Conservation (phyloP, 2,329 filamentous ascomycete genomes). For the Hymenoscyphus fraxineus region DNA sequence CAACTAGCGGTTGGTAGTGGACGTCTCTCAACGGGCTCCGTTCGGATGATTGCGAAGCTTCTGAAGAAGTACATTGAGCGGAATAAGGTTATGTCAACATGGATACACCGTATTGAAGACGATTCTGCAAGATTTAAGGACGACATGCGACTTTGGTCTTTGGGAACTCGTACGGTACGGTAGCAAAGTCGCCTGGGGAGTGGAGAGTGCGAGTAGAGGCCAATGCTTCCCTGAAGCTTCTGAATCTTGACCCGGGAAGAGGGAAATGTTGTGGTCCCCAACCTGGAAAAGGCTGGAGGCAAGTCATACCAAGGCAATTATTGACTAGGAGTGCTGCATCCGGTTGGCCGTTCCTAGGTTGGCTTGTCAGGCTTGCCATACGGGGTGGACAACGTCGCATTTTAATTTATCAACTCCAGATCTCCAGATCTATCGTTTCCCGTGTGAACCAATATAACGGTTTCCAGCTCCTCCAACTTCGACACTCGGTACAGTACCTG, state of each 20-base stretch:
- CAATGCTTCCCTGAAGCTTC: slow-evolving; percentile 1
- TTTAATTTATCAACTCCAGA: slow-evolving; percentile 4
- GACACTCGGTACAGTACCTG: neutral
- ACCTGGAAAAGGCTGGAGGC: slow-evolving; percentile 1
- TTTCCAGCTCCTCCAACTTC: neutral
- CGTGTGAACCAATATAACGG: neutral
- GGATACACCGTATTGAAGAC: neutral
- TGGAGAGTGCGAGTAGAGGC: neutral
- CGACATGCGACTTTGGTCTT: neutral
- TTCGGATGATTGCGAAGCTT: neutral
- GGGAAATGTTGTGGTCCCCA: neutral
- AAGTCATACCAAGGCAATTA: slow-evolving; percentile 3
- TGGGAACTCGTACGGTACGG: no score
- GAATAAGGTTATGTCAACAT: neutral
- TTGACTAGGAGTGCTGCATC: neutral
- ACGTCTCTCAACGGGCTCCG: neutral
- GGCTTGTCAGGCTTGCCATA: neutral
- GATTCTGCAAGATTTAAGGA: neutral
- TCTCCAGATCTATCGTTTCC: slow-evolving; percentile 4
- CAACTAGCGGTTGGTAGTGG: neutral
- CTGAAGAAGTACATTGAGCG: neutral
- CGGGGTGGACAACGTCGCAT: neutral
- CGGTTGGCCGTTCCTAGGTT: slow-evolving; percentile 2
- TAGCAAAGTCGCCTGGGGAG: neutral
- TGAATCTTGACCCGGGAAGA: neutral